Conservation (phyloP, 2,329 filamentous ascomycete genomes). For the Tolypocladium endophyticum region DNA sequence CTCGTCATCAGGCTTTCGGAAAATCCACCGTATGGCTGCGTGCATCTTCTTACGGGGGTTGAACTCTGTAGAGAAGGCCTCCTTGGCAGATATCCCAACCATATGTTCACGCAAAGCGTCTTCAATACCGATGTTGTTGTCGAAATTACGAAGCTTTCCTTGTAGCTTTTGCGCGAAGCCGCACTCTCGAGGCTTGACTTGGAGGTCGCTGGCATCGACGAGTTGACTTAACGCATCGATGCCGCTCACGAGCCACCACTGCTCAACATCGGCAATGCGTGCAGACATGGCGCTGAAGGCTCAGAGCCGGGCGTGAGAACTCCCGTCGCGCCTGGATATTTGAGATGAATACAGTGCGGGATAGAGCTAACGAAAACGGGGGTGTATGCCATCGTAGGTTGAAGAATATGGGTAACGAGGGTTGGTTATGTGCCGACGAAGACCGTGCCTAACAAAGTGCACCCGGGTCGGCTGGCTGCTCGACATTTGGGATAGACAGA, state of each 20-base stretch:
- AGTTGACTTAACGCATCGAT: constrained; percentile 14
- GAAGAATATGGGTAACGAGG: neutral
- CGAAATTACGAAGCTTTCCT: constrained; percentile 18
- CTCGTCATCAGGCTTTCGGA: constrained; percentile 13
- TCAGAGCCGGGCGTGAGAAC: too few relatives aligned
- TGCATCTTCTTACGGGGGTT: constrained; percentile 18
- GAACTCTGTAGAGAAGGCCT: constrained; percentile 2
- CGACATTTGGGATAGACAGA: neutral
- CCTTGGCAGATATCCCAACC: constrained; percentile 6
- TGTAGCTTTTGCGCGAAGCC: constrained; percentile 22
- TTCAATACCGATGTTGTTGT: constrained; percentile 13
- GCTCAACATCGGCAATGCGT: constrained; percentile 18
- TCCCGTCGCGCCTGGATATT: neutral
- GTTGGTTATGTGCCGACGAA: neutral
- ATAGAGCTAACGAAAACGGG: neutral
- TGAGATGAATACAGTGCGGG: neutral
- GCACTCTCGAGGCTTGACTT: constrained; percentile 13
- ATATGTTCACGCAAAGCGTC: constrained; percentile 10
- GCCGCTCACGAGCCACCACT: constrained; percentile 21
- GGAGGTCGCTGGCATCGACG: constrained; percentile 9
- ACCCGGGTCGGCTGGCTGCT: neutral
- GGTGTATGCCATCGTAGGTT: neutral
- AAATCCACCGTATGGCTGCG: constrained; percentile 14
- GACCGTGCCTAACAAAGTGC: neutral
- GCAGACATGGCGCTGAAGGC: constrained; percentile 18